phyloP scores from a whole-genome alignment of 306 rosid species.

The Pyrus bretschneideri region DNA sequence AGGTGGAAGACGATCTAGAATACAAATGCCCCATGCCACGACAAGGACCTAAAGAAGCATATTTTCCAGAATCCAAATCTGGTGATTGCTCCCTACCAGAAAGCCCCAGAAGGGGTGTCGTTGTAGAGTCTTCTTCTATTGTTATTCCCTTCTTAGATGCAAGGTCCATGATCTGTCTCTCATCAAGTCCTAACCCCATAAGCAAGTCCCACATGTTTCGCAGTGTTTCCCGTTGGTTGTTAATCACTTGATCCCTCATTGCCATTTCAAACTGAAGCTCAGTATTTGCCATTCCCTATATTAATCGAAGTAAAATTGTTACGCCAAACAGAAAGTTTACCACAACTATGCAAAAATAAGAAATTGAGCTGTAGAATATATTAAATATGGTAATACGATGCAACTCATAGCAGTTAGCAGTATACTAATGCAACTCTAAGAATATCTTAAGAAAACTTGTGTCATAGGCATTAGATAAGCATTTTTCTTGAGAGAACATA shows the following conservation, averaged over 20 bases:
- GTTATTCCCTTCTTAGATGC: constrained; percentile 49
- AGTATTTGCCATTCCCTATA: constrained; percentile 52
- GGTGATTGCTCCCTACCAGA: constrained; percentile 25
- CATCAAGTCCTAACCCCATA: constrained; percentile 50
- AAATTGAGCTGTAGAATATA: not conserved
- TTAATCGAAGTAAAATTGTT: not conserved
- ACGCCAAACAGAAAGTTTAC: not conserved
- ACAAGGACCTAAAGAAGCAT: constrained; percentile 13
- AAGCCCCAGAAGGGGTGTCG: constrained; percentile 27
- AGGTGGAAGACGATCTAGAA: constrained; percentile 30
- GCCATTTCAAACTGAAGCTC: constrained; percentile 66
- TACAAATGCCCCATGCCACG: constrained; percentile 15
- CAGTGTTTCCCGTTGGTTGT: constrained; percentile 46
- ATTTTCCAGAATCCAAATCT: constrained; percentile 21
- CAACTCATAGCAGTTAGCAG: not conserved
- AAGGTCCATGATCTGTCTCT: constrained; percentile 39
- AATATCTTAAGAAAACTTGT: not conserved
- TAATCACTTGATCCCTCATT: constrained; percentile 60
- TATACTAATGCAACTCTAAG: not conserved
- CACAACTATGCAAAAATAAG: not conserved
- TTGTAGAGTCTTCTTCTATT: constrained; percentile 48
- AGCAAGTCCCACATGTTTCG: constrained; percentile 51
- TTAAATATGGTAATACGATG: not conserved
- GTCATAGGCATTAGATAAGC: not conserved
- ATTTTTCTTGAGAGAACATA: not conserved